Percentiles rank a stretch among this genome's conserved stretches.
Evolutionary conservation across 352 stramenopile genomes (phyloP).

Genomic region (Globisporangium carolinianum): DNA sequence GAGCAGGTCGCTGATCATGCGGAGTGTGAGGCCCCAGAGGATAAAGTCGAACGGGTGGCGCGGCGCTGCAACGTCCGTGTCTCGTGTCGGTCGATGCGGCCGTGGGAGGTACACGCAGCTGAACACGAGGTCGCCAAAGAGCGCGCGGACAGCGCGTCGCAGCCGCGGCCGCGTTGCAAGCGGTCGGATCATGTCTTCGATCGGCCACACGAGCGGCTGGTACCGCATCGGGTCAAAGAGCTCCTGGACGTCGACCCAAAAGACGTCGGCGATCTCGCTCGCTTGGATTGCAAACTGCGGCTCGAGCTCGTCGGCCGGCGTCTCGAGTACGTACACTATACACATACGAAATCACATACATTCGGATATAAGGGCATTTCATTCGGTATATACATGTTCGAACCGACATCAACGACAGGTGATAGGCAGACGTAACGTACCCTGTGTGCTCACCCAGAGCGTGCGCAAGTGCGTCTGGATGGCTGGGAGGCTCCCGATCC

Average conservation of each 20-base stretch:
- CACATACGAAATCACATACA: neutral
- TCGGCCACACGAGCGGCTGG: constrained; percentile 43
- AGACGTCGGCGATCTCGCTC: constrained; percentile 66
- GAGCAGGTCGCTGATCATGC: constrained; percentile 57
- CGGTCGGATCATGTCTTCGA: constrained; percentile 48
- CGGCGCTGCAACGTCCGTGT: constrained; percentile 27
- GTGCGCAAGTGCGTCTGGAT: constrained; percentile 60
- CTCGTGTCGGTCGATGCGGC: constrained; percentile 25
- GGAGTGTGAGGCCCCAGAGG: constrained; percentile 78
- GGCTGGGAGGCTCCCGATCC: constrained; percentile 48
- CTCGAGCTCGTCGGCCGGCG: constrained; percentile 30
- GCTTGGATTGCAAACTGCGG: constrained; percentile 51
- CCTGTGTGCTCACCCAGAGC: constrained; percentile 62
- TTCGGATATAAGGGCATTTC: too few relatives aligned
- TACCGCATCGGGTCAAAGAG: constrained; percentile 56
- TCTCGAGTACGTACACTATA: constrained; percentile 73
- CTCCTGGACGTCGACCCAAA: constrained; percentile 81
- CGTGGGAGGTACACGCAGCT: constrained; percentile 70
- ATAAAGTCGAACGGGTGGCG: constrained; percentile 67
- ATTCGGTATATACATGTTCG: too few relatives aligned
- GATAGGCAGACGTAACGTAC: constrained; percentile 15
- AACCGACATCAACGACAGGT: neutral
- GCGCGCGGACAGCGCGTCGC: constrained; percentile 20
- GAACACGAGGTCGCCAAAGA: constrained; percentile 57
- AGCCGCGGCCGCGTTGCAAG: constrained; percentile 26